Evolutionary conservation across 2,329 filamentous ascomycete genomes (phyloP), one percentile per base, ranked within the genome.

Genomic region (Ophiostoma quercus): DNA sequence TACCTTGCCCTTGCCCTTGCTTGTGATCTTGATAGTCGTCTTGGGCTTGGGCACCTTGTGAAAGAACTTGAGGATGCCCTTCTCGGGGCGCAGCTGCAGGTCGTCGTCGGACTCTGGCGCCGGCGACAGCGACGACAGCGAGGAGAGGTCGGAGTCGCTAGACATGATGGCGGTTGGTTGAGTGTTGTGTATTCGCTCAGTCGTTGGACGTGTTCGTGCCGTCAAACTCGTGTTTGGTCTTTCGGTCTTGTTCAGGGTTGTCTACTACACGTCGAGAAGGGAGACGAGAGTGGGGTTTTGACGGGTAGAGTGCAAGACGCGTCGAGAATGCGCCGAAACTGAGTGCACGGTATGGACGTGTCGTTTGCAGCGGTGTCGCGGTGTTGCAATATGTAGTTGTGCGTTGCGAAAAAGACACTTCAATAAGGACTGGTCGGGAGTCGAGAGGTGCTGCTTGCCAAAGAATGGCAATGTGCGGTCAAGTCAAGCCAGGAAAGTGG

Each of bases 11-110:
- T 69, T 67, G 47, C 29, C 65, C 67, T 71, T 71, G 70, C 51
- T 69, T 25, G 67, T 71, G 41, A 69, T 41, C 69, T 72, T 72
- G 67, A 70, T 72, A 3, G 69, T 72, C n/a, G 67, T 72, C 71
- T 72, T 78, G 77, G 69, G 78, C 74, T 83, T 81, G 75, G 83
- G 82, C 70, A 84, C 76, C 77, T 87, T 88, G 74, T 86, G 82
- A 80, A 90, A 89, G 84, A 89, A 90, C 80, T 88, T 89, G 71
- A 89, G 80, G 74, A 90, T 89, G 72, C 87, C 86, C 67, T 75
- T 82, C 79, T 86, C 85, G 71, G 81, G 78, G 71, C 80, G 80
- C 73, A 84, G 77, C 79, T 83, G 78, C 74, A 83, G 78, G 72
- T 86, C 84, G 69, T 83, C 83, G 63, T 88, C 87, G n/a, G 84